Evolutionary conservation across 2,329 filamentous ascomycete species (phyloP), one percentile per base, ranked within the genome.

Genomic region (Paecilomyces niveus): DNA sequence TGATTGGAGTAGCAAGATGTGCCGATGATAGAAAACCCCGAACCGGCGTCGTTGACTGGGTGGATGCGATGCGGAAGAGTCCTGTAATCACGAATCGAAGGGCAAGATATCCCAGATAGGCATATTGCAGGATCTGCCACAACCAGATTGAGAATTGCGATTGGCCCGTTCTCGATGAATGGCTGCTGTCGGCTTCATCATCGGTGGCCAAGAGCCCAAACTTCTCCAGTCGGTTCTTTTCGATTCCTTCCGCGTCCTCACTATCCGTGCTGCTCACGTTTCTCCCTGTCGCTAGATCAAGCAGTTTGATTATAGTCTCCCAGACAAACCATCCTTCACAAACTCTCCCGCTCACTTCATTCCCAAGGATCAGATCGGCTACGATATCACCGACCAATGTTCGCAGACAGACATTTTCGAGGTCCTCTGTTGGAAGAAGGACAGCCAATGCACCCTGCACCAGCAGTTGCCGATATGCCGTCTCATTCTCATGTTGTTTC

Each of bases 301-400:
- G 82, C 61, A 88, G 75, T 70, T 93, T 95, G 64, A 87, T 88
- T 61, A 96, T 83, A 59, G 85, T 83, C 72, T 96, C 92, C 85
- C 89, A 96, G 64, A 97, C 75, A 68, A 97, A 83, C 90, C 90
- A 95, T 24, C 90, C 89, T 75, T 97, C 88, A 65, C 89, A 91
- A 49, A 89, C 82, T 72, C 89, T 95, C 67, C 88, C 89, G 67
- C 87, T 86, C 66, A 97, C 81, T 59, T 89, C 83, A 65, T 90
- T 92, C 62, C 90, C 90, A 63, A 99, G 81, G 62, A 97, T 90
- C 71, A 96, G 86, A 74, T 97, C 92, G 6, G 92, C 90, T 61
- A 97, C 81, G 63, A 97, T 89, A 74, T 97, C 91, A 57, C 87
- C 86, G 62, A 97, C 88, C 61, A 99, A 80, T 35, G 90, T 83